A percentile compares a stretch with the other conserved stretches of the same genome.
phyloP scores from a whole-genome alignment of 2,329 filamentous ascomycete genomes.

The Fusarium anthophilum region DNA sequence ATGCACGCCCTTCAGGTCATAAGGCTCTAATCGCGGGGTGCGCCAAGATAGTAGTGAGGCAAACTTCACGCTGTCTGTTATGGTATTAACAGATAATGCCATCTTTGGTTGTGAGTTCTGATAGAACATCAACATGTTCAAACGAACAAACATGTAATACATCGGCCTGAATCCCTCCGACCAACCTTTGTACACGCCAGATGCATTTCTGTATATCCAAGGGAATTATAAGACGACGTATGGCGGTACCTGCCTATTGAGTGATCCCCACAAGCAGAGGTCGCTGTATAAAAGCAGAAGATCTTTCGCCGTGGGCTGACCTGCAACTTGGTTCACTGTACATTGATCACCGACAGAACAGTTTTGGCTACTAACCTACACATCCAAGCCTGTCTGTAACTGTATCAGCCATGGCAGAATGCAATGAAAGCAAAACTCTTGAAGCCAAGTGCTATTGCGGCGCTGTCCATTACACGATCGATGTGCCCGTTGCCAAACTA shows the following conservation, averaged over 20 bases:
- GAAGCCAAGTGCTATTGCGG: conserved; percentile 58
- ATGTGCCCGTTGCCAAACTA: conserved; percentile 49
- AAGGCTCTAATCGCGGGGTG: neutral
- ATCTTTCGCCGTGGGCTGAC: neutral
- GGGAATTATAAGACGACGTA: neutral
- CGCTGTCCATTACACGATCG: conserved; percentile 54
- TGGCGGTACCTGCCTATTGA: neutral
- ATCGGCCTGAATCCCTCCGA: neutral
- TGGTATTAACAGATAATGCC: neutral
- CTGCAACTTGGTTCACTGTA: neutral
- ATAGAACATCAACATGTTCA: neutral
- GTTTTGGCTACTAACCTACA: neutral
- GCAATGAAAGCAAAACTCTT: conserved; percentile 46
- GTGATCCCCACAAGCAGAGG: neutral
- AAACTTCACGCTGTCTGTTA: neutral
- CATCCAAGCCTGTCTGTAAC: neutral
- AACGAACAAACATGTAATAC: neutral
- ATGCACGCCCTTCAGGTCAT: conserved; percentile 22
- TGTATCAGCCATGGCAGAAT: conserved; percentile 31
- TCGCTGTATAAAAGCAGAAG: conserved; percentile 1
- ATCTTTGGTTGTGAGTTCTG: neutral
- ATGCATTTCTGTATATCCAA: neutral
- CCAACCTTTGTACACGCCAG: neutral
- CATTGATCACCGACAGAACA: neutral
- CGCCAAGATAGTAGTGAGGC: neutral